A percentile compares a stretch with the other conserved stretches of the same genome.
Evolutionary conservation across 1,139 yeast genomes (phyloP).

Genomic region (Pichia cactophila): DNA sequence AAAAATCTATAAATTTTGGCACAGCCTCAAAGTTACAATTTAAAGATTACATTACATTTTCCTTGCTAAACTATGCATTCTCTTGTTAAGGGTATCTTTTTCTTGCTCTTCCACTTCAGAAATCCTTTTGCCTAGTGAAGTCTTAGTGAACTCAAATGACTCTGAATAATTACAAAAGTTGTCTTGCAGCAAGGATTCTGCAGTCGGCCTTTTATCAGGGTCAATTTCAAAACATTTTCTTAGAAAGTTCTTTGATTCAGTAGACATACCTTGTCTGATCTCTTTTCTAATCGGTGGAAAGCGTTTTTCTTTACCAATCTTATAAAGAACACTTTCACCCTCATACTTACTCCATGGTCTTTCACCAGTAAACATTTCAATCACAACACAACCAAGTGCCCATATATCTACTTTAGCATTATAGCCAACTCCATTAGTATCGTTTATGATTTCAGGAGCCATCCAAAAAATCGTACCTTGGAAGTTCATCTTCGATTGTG

Average conservation of each 20-base stretch:
- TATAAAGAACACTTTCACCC: conserved; percentile 67
- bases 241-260: conserved; percentile 62
- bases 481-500: conserved; percentile 86
- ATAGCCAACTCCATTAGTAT: conserved; percentile 60
- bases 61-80: conserved; percentile 18
- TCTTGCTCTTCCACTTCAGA: conserved; percentile 39
- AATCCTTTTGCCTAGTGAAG: conserved; percentile 56
- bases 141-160: conserved; percentile 51
- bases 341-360: conserved; percentile 81
- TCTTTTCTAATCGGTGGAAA: conserved; percentile 97
- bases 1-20: not conserved
- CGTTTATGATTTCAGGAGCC: conserved; percentile 98
- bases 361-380: conserved; percentile 89
- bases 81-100: conserved; percentile 21
- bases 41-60: conserved; percentile 7
- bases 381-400: conserved; percentile 92
- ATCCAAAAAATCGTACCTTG: conserved; percentile 99
- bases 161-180: conserved; percentile 47
- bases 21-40: not conserved
- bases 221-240: conserved; percentile 74
- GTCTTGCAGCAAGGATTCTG: conserved; percentile 55
- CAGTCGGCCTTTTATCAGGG: conserved; percentile 84
- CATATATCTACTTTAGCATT: conserved; percentile 93
- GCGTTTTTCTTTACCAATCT: conserved; percentile 67
- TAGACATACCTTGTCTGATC: conserved; percentile 54